phyloP scores from a whole-genome alignment of 1,284 basidiomycete genomes.

The Irpex rosettiformis region DNA sequence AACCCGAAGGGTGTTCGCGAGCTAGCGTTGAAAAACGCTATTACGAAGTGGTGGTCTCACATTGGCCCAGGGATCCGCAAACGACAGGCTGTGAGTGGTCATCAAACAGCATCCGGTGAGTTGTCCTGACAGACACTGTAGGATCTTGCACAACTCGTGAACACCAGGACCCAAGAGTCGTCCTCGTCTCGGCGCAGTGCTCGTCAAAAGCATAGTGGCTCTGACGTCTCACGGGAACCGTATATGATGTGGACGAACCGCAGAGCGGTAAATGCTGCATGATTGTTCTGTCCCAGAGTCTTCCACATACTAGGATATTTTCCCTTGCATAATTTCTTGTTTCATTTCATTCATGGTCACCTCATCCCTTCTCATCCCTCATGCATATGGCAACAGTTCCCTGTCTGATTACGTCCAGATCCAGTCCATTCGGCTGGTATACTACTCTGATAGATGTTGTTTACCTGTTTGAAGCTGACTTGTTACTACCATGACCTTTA shows the following conservation, averaged over 20 bases:
- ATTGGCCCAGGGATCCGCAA: slow-evolving; percentile 80
- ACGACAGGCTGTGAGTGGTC: slow-evolving; percentile 60
- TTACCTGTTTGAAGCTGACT: too few species aligned
- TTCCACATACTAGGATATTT: too few species aligned
- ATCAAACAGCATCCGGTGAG: not conserved
- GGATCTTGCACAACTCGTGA: slow-evolving; percentile 55
- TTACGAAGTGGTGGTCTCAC: slow-evolving; percentile 85
- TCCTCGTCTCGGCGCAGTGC: slow-evolving; percentile 77
- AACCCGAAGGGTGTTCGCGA: slow-evolving; percentile 91
- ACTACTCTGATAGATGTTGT: too few species aligned
- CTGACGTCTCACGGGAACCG: slow-evolving; percentile 68
- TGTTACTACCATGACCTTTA: too few species aligned
- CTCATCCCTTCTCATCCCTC: too few species aligned
- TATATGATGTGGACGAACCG: slow-evolving; percentile 85
- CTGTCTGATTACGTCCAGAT: too few species aligned
- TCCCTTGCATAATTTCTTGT: too few species aligned
- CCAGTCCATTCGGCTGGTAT: too few species aligned
- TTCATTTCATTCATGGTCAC: too few species aligned
- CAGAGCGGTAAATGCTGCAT: slow-evolving; percentile 45
- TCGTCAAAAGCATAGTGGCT: slow-evolving; percentile 57
- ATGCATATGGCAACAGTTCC: too few species aligned
- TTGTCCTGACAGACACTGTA: slow-evolving; percentile 25
- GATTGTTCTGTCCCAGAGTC: slow-evolving; percentile 2
- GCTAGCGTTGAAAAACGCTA: slow-evolving; percentile 71
- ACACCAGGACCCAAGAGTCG: slow-evolving; percentile 42